These are phyloP conservation scores for Abrus pulchellus DNA, from an alignment of 306 rosid genomes.

Conservation along the genomic window DNA sequence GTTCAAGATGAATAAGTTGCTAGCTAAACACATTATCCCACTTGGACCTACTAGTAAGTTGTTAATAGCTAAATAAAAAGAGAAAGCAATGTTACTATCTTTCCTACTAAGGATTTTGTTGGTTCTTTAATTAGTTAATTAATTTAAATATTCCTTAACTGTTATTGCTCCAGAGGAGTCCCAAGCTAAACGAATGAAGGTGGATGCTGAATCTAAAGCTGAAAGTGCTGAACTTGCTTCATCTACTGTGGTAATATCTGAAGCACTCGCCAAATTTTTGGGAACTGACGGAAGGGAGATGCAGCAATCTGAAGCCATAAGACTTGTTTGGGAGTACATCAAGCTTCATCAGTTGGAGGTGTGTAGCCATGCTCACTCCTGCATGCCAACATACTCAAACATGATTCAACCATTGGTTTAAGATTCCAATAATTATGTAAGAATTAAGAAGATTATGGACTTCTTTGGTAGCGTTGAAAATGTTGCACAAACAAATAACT, in stretches of 20 bases:
- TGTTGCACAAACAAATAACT: constrained; percentile 3
- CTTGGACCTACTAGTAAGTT: constrained; percentile 74
- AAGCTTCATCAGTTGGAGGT: constrained; percentile 81
- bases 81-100: not conserved
- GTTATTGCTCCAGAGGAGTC: constrained; percentile 59
- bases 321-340: constrained; percentile 81
- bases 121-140: not conserved
- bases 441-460: constrained; percentile 1
- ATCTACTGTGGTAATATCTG: constrained; percentile 68
- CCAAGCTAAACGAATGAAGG: constrained; percentile 70
- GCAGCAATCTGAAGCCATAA: constrained; percentile 73
- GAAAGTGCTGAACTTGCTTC: constrained; percentile 58
- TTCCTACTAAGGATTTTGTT: not conserved
- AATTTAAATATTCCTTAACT: constrained; percentile 16
- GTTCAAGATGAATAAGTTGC: constrained; percentile 92
- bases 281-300: constrained; percentile 74
- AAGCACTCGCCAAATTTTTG: constrained; percentile 78
- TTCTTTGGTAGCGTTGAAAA: not conserved
- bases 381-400: not conserved
- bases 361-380: constrained; percentile 38
- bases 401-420: constrained; percentile 5
- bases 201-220: constrained; percentile 59
- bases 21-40: constrained; percentile 80
- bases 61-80: not conserved
- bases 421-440: not conserved